Evolutionary conservation across 2,329 filamentous ascomycete genomes (phyloP).

Genomic region (Endocalyx cinctus): DNA sequence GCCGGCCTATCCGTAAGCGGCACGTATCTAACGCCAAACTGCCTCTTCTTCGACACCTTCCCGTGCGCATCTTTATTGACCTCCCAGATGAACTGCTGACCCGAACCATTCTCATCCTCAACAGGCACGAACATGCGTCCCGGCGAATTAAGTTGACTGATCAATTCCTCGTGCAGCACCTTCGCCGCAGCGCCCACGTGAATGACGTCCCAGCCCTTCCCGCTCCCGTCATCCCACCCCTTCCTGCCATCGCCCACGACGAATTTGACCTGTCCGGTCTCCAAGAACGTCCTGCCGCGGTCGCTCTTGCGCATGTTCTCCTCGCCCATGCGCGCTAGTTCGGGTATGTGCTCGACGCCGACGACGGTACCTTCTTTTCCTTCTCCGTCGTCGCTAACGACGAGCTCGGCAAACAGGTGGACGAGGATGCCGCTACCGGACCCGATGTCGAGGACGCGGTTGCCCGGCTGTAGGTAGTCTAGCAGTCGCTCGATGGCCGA

Average conservation of each 20-base stretch:
- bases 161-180: slow-evolving; percentile 64
- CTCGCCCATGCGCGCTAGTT: slow-evolving; percentile 58
- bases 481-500: slow-evolving; percentile 47
- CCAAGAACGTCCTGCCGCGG: slow-evolving; percentile 56
- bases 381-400: slow-evolving; percentile 41
- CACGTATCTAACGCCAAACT: slow-evolving; percentile 73
- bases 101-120: slow-evolving; percentile 41
- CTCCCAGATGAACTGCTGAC: slow-evolving; percentile 64
- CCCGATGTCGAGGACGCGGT: slow-evolving; percentile 66
- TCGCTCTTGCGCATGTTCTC: slow-evolving; percentile 61
- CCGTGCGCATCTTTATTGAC: slow-evolving; percentile 69
- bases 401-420: slow-evolving; percentile 78
- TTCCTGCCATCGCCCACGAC: slow-evolving; percentile 69
- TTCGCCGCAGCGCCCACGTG: slow-evolving; percentile 87
- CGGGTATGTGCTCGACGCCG: slow-evolving; percentile 69
- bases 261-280: slow-evolving; percentile 63
- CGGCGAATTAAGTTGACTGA: slow-evolving; percentile 73
- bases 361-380: slow-evolving; percentile 59
- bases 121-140: slow-evolving; percentile 80
- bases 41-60: slow-evolving; percentile 51
- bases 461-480: slow-evolving; percentile 33
- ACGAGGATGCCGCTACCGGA: slow-evolving; percentile 81
- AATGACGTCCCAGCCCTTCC: slow-evolving; percentile 78
- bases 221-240: slow-evolving; percentile 54
- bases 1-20: slow-evolving; percentile 66